Percentiles rank a stretch among this genome's conserved stretches.
Conservation (phyloP, 441 rosid genomes). For the Croton setiger region DNA sequence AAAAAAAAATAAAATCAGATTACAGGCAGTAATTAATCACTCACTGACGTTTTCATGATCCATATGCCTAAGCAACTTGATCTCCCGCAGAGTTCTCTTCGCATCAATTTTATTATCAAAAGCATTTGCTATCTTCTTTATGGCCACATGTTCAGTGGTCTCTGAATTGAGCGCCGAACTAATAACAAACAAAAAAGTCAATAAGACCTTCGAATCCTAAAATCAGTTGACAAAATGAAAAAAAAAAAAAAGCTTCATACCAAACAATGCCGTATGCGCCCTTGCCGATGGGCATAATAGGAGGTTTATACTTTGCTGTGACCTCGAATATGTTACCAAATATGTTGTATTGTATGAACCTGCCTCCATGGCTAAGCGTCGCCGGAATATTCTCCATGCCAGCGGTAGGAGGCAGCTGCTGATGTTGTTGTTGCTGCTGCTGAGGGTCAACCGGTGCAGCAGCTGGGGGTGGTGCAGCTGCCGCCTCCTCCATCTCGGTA, state of each 20-base stretch:
- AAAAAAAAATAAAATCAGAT: not conserved
- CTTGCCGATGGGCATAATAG: constrained; percentile 85
- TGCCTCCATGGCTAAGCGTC: constrained; percentile 76
- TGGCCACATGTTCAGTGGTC: constrained; percentile 68
- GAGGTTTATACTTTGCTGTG: constrained; percentile 90
- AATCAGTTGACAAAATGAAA: not conserved
- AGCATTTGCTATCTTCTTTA: constrained; percentile 79
- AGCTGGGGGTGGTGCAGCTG: constrained; percentile 21
- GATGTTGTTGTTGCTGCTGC: constrained; percentile 23
- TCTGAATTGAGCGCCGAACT: constrained; percentile 73
- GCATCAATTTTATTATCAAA: constrained; percentile 70
- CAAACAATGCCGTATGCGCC: constrained; percentile 95
- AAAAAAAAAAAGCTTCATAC: constrained; percentile 25
- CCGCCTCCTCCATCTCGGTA: constrained; percentile 63
- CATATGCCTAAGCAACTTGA: constrained; percentile 88
- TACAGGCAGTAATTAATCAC: constrained; percentile 19
- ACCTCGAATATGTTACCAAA: constrained; percentile 92
- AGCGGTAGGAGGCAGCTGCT: not conserved
- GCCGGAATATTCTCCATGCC: constrained; percentile 81
- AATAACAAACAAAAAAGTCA: constrained; percentile 2
- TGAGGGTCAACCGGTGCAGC: not conserved
- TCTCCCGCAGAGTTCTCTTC: constrained; percentile 91
- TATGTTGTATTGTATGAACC: constrained; percentile 89
- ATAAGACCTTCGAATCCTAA: not conserved
- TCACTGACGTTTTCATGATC: constrained; percentile 92